Base-by-base conservation (phyloP, 306 rosid species). In the Bauhinia variegata region DNA sequence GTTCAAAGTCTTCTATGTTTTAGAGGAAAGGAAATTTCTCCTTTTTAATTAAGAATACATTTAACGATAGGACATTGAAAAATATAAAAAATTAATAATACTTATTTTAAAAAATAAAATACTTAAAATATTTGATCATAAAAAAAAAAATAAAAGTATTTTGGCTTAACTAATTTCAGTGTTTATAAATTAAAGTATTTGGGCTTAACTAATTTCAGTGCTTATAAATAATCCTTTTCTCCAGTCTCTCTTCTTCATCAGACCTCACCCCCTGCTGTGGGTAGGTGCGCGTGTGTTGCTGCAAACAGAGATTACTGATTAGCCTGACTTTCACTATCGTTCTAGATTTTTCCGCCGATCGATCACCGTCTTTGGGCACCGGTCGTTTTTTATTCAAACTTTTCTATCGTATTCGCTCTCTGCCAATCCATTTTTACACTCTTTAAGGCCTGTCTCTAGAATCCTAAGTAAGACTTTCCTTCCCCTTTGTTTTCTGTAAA, bases 321-420 rank as follows among this genome's bases (percentile, higher is more conserved):
- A 61, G 32, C 66, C 54, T 4, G 42, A 32, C 39, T 47, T 52
- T 56, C 31, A 39, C 57, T 44, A 8, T 54, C 13, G 38, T 36
- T 68, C 19, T 79, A 49, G 81, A 75, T 79, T 84, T 57, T 78
- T 5, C 72, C 60, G 80, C 82, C 73, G 92, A 89, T 86, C 78
- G 56, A 53, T 44, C 53, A 5, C 60, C 71, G 68, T 36, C 48
- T 2, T 75, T 72, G 73, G 60, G 54, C 2, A 62, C 44, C 44
- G 4, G 32, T 31, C 36, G 5, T 12, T 6, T 3, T 23, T 59
- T 57, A 15, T 41, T 54, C 56, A 63, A 11, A 43, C 71, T 75
- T 17, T 46, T n/a, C 11, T 61, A 2, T 60, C 37, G 4, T 64
- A 14, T 14, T 18, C 75, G 43, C 50, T 52, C 66, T 44, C 58